phyloP scores from a whole-genome alignment of 2,329 filamentous ascomycete species.

The Penicillium sclerotiorum region DNA sequence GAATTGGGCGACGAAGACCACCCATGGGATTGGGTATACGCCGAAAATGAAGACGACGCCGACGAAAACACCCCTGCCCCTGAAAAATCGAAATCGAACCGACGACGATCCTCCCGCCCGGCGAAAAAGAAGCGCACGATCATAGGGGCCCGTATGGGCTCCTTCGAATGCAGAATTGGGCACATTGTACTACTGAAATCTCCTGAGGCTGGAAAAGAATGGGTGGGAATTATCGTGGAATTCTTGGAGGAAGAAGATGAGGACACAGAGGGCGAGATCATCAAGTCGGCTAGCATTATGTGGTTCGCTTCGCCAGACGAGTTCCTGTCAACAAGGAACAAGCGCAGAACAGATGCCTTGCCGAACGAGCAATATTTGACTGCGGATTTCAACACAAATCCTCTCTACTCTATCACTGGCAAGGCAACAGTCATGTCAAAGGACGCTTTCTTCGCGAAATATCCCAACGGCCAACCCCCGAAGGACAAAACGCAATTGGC shows the following conservation, averaged over 20 bases:
- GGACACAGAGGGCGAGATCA: constrained; percentile 53
- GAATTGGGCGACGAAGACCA: constrained; percentile 74
- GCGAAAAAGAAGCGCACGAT: constrained; percentile 55
- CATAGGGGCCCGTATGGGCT: constrained; percentile 78
- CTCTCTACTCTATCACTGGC: constrained; percentile 85
- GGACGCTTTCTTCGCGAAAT: constrained; percentile 65
- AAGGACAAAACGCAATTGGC: constrained; percentile 61
- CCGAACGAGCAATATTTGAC: constrained; percentile 93
- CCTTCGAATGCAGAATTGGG: constrained; percentile 77
- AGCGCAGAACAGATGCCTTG: constrained; percentile 78
- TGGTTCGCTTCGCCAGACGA: constrained; percentile 89
- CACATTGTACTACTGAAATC: constrained; percentile 87
- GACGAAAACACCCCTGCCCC: constrained; percentile 9
- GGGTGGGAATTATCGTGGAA: constrained; percentile 86
- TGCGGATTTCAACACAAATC: constrained; percentile 81
- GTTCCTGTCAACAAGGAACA: constrained; percentile 80
- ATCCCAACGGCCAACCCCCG: constrained; percentile 75
- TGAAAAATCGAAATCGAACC: constrained; percentile 30
- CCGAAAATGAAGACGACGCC: constrained; percentile 23
- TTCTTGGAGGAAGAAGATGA: constrained; percentile 76
- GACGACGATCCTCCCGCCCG: constrained; percentile 34
- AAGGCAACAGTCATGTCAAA: constrained; percentile 80
- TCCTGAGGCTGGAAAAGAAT: constrained; percentile 81
- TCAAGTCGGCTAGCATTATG: constrained; percentile 83
- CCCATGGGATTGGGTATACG: constrained; percentile 80